phyloP scores from a whole-genome alignment of 169 alveolate species.

The Eimeria maxima region DNA sequence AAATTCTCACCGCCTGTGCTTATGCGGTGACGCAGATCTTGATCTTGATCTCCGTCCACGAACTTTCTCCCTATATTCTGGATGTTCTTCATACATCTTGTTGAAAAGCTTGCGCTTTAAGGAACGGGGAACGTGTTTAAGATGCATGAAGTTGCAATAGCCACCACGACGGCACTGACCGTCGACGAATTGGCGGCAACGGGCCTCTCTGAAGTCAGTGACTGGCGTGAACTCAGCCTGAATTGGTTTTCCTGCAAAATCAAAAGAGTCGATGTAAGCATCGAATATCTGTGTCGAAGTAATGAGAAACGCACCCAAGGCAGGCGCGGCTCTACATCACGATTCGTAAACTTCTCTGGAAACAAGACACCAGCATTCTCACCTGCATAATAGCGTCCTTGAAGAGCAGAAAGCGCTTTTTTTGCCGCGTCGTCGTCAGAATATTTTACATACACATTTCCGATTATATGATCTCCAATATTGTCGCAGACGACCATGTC shows the following conservation, averaged over 20 bases:
- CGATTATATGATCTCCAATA: conserved; percentile 99
- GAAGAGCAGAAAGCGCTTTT: conserved; percentile 95
- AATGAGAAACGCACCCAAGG: background rate
- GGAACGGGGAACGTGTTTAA: conserved; percentile 98
- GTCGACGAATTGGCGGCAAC: conserved; percentile 98
- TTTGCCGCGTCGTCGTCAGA: conserved; percentile 98
- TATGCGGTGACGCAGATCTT: conserved; percentile 75
- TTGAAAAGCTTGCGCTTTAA: conserved; percentile 95
- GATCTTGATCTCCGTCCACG: conserved; percentile 87
- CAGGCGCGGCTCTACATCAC: background rate
- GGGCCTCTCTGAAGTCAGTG: conserved; percentile 99
- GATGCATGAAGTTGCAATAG: conserved; percentile 99
- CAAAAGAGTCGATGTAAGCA: background rate
- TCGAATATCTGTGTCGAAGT: background rate
- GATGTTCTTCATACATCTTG: conserved; percentile 98
- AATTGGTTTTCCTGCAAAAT: conserved; percentile 93
- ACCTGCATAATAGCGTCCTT: conserved; percentile 96
- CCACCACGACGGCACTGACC: conserved; percentile 98
- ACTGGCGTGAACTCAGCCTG: conserved; percentile 99
- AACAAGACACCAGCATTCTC: conserved; percentile 36
- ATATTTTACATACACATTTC: conserved; percentile 98
- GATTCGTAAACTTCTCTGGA: background rate
- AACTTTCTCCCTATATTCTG: conserved; percentile 94
- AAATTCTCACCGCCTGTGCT: conserved; percentile 54
- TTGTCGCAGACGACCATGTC: conserved; percentile 99